Evolutionary conservation across 2,329 filamentous ascomycete species (phyloP).

Genomic region (Verticillium klebahnii): DNA sequence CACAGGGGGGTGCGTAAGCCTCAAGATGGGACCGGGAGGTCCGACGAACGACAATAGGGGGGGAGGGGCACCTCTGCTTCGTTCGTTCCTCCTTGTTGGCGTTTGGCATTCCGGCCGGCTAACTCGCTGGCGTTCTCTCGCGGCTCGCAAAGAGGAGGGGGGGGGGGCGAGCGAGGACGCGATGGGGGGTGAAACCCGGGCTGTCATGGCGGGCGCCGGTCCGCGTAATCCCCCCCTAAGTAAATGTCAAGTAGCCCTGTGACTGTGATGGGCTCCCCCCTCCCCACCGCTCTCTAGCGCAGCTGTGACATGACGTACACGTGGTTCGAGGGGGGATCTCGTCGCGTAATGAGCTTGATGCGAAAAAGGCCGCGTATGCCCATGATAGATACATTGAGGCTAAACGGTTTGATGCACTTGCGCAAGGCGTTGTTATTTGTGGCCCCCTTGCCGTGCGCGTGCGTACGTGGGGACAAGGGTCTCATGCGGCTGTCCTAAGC

Average conservation of each 20-base stretch:
- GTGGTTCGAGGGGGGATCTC: slow-evolving; percentile 6
- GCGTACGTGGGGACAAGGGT: background rate
- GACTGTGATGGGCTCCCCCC: background rate
- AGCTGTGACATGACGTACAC: slow-evolving; percentile 11
- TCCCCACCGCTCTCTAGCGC: slow-evolving; percentile 1
- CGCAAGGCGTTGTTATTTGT: too few relatives aligned
- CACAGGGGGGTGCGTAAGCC: background rate
- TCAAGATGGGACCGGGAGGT: background rate
- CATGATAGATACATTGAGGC: background rate
- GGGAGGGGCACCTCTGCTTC: background rate
- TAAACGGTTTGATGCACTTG: background rate
- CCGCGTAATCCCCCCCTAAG: background rate
- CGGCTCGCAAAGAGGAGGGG: background rate
- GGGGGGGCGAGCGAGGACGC: background rate
- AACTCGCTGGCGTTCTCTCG: background rate
- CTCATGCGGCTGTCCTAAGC: background rate
- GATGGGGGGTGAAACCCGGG: background rate
- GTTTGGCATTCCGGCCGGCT: background rate
- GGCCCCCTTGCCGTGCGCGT: too few relatives aligned
- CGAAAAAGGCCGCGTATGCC: background rate
- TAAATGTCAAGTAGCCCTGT: slow-evolving; percentile 5
- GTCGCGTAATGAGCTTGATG: background rate
- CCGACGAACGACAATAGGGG: background rate
- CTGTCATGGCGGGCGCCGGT: background rate
- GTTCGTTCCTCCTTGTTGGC: background rate